phyloP scores from a whole-genome alignment of 805 yeast genomes.

The Cyberlindnera subsufficiens region DNA sequence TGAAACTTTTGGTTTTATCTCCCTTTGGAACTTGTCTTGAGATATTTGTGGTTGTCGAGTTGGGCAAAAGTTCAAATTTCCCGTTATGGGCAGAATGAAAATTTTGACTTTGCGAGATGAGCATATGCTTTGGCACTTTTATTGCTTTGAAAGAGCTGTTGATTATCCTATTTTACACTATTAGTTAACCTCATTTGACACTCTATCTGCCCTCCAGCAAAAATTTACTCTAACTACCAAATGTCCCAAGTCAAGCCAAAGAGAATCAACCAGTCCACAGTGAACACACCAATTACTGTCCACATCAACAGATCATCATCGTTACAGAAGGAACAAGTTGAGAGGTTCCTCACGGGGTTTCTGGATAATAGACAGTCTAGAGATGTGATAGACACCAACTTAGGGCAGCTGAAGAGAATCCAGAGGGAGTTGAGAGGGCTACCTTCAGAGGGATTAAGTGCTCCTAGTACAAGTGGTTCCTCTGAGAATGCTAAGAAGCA shows the following conservation, averaged over 20 bases:
- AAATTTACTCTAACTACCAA: neutral
- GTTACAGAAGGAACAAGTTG: slow-evolving; percentile 38
- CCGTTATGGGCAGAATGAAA: neutral
- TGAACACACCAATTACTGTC: slow-evolving; percentile 22
- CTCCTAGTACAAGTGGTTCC: slow-evolving; percentile 5
- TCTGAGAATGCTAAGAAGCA: slow-evolving; percentile 12
- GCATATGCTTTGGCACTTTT: too few relatives aligned
- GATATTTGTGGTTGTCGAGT: neutral
- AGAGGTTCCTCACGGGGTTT: slow-evolving; percentile 37
- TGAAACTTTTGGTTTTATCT: neutral
- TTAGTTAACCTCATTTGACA: neutral
- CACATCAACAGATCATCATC: slow-evolving; percentile 13
- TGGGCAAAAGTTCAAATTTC: neutral
- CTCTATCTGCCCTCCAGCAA: neutral
- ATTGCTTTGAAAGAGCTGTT: too few relatives aligned
- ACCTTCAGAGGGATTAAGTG: slow-evolving; percentile 45
- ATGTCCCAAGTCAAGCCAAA: slow-evolving; percentile 13
- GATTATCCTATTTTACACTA: neutral
- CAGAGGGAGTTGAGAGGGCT: slow-evolving; percentile 78
- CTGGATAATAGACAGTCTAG: slow-evolving; percentile 26
- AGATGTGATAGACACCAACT: slow-evolving; percentile 21
- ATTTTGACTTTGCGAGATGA: neutral
- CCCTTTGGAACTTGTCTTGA: neutral
- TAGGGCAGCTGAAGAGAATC: slow-evolving; percentile 61
- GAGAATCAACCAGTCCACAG: slow-evolving; percentile 18